Percentiles rank a stretch among this genome's conserved stretches.
These are phyloP conservation scores for Puya raimondii DNA, from an alignment of 176 grass and related monocot species.

Conservation along the genomic window DNA sequence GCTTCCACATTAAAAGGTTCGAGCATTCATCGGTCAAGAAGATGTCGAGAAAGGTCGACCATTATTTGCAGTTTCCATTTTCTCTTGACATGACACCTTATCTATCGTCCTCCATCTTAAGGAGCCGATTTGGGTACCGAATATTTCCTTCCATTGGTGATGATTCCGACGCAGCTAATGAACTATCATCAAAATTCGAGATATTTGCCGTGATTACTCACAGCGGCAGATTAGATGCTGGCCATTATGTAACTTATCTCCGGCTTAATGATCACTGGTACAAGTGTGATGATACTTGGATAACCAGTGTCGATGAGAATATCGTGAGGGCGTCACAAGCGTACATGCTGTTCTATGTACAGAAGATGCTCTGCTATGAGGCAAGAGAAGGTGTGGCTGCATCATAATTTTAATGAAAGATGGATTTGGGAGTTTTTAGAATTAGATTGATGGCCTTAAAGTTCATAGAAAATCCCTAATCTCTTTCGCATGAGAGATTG, in stretches of 20 bases:
- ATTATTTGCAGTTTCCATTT: slow-evolving; percentile 88
- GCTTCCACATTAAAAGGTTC: slow-evolving; percentile 96
- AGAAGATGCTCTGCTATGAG: slow-evolving; percentile 84
- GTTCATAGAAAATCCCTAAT: slow-evolving; percentile 4
- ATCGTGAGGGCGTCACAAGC: slow-evolving; percentile 73
- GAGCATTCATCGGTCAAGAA: slow-evolving; percentile 77
- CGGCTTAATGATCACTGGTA: slow-evolving; percentile 81
- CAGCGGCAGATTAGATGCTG: slow-evolving; percentile 75
- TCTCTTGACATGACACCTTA: slow-evolving; percentile 83
- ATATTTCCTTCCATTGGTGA: slow-evolving; percentile 62
- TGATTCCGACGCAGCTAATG: slow-evolving; percentile 46
- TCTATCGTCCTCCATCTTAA: slow-evolving; percentile 78
- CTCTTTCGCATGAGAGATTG: slow-evolving; percentile 6
- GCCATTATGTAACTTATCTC: slow-evolving; percentile 89
- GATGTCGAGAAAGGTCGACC: slow-evolving; percentile 79
- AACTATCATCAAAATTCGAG: slow-evolving; percentile 68
- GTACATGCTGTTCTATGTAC: slow-evolving; percentile 99
- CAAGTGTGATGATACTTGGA: slow-evolving; percentile 96
- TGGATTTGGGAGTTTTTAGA: slow-evolving; percentile 18
- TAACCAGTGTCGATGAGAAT: slow-evolving; percentile 75
- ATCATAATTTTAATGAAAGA: slow-evolving; percentile 11
- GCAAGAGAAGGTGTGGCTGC: slow-evolving; percentile 47
- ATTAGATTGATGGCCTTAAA: slow-evolving; percentile 8
- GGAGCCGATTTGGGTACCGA: slow-evolving; percentile 73
- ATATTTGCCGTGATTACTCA: slow-evolving; percentile 88